Evolutionary conservation across 192 early-diverging fungal species (phyloP).

Genomic region (Allomyces macrogynus): DNA sequence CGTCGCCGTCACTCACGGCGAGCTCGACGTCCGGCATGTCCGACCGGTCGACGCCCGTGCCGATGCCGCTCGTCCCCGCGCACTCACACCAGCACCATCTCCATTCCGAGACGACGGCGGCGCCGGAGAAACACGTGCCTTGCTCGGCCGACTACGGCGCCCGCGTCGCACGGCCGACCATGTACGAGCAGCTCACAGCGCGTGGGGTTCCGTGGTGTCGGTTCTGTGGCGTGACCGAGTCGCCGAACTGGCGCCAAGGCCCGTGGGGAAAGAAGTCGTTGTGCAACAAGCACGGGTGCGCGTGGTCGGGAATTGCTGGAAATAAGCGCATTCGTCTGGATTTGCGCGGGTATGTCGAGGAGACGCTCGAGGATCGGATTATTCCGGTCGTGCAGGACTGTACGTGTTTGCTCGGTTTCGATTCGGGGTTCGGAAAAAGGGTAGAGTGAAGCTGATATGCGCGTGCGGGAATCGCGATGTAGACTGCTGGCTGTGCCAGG

Average conservation of each 20-base stretch:
- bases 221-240: constrained; percentile 77
- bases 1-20: no score
- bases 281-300: constrained; percentile 92
- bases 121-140: no score
- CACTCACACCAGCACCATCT: no score
- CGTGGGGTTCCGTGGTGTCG: constrained; percentile 66
- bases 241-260: constrained; percentile 74
- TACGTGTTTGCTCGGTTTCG: constrained; percentile 14
- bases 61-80: no score
- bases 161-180: constrained; percentile 15
- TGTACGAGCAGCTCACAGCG: constrained; percentile 41
- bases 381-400: constrained; percentile 77
- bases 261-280: constrained; percentile 87
- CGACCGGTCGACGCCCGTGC: no score
- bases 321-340: constrained; percentile 62
- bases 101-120: no score
- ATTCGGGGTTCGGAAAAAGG: no score
- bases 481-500: constrained; percentile 53
- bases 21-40: no score
- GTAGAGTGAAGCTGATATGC: no score
- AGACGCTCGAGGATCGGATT: constrained; percentile 54
- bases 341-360: constrained; percentile 49
- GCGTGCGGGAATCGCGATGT: neutral
- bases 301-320: constrained; percentile 81
- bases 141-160: no score